phyloP scores from a whole-genome alignment of 1,284 basidiomycete genomes.

The Ganoderma sinense region DNA sequence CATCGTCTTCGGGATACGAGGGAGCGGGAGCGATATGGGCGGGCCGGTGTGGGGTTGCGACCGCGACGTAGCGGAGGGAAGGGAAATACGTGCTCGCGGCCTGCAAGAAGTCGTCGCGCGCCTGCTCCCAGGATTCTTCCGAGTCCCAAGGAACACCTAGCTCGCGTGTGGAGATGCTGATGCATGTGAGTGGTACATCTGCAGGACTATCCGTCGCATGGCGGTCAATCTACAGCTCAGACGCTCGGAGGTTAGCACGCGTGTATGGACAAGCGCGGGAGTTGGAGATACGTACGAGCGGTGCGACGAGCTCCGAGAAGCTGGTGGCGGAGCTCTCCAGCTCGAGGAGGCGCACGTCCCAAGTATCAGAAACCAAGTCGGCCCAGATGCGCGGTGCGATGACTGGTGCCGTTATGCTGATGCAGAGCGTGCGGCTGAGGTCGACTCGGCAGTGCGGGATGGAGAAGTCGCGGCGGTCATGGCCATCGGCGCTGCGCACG shows the following conservation, averaged over 20 bases:
- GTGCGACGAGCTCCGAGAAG: neutral
- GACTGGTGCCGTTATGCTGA: neutral
- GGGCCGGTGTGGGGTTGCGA: neutral
- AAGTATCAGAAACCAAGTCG: neutral
- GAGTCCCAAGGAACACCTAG: neutral
- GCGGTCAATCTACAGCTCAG: neutral
- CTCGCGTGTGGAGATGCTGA: neutral
- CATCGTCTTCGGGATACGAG: neutral
- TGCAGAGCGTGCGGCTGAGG: neutral
- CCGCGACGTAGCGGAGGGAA: conserved; percentile 9
- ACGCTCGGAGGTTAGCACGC: neutral
- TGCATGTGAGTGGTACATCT: neutral
- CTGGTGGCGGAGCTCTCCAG: neutral
- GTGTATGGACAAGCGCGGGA: no score
- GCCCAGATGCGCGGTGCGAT: neutral
- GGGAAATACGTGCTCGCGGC: neutral
- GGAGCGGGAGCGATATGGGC: neutral
- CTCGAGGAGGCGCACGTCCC: neutral
- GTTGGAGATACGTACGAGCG: neutral
- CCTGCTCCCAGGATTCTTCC: neutral
- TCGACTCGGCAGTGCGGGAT: neutral
- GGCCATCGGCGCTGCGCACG: neutral
- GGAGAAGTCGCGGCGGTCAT: neutral
- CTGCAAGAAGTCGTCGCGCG: neutral
- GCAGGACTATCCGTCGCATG: neutral